Evolutionary conservation across 2,329 filamentous ascomycete genomes (phyloP).

Genomic region (Magnaporthiopsis rhizophila): DNA sequence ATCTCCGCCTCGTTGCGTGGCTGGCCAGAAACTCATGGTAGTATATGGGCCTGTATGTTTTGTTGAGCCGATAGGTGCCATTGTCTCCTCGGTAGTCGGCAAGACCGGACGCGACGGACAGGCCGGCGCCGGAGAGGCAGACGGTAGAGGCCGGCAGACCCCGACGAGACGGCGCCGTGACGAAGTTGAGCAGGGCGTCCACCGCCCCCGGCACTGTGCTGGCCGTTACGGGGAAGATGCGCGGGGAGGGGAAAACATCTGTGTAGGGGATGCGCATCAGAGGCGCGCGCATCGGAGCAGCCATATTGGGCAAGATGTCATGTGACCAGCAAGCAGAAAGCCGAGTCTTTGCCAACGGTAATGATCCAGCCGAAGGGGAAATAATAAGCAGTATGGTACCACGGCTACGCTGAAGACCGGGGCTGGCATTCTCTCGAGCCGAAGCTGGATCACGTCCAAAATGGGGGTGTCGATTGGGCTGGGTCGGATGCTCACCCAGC

Average conservation of each 20-base stretch:
- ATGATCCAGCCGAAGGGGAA: too few relatives aligned
- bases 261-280: slow-evolving; percentile 89
- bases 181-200: slow-evolving; percentile 67
- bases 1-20: slow-evolving; percentile 82
- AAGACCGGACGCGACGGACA: slow-evolving; percentile 87
- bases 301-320: slow-evolving; percentile 3
- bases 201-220: slow-evolving; percentile 64
- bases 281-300: slow-evolving; percentile 52
- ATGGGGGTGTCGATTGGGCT: background rate
- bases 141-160: slow-evolving; percentile 40
- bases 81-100: slow-evolving; percentile 86
- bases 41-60: slow-evolving; percentile 84
- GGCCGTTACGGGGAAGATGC: slow-evolving; percentile 66
- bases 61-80: slow-evolving; percentile 90
- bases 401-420: too few relatives aligned
- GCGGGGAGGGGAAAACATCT: slow-evolving; percentile 66
- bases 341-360: too few relatives aligned
- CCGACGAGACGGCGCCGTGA: slow-evolving; percentile 50
- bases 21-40: slow-evolving; percentile 77
- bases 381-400: background rate
- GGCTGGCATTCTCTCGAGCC: background rate
- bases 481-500: background rate
- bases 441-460: background rate
- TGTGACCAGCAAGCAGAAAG: background rate
- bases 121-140: slow-evolving; percentile 70